Percentiles rank a stretch among this genome's conserved stretches.
Conservation (phyloP, 1,284 basidiomycete genomes). For the Fomitopsis betulina region DNA sequence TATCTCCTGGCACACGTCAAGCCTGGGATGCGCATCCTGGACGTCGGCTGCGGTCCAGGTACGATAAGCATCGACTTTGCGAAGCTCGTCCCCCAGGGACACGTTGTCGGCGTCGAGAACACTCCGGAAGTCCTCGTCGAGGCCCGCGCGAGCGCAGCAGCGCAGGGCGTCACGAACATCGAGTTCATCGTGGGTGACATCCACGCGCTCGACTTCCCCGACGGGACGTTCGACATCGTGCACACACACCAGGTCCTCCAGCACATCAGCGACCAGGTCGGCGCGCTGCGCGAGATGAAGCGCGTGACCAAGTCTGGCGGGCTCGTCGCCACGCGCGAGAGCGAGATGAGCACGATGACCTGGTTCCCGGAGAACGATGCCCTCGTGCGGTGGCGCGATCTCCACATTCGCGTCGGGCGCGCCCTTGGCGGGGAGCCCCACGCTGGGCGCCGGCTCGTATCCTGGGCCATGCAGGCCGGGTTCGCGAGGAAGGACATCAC, state of each 20-base stretch:
- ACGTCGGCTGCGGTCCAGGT: slow-evolving; percentile 43
- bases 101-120: slow-evolving; percentile 37
- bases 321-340: slow-evolving; percentile 36
- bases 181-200: slow-evolving; percentile 31
- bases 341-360: slow-evolving; percentile 24
- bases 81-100: slow-evolving; percentile 32
- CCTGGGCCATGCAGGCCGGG: slow-evolving; percentile 29
- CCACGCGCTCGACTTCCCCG: slow-evolving; percentile 28
- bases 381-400: slow-evolving; percentile 22
- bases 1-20: slow-evolving; percentile 36
- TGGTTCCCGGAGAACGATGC: slow-evolving; percentile 30
- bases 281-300: slow-evolving; percentile 37
- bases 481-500: slow-evolving; percentile 23
- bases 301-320: slow-evolving; percentile 39
- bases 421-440: slow-evolving; percentile 27
- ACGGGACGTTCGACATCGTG: slow-evolving; percentile 39
- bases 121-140: slow-evolving; percentile 24
- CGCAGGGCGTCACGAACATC: slow-evolving; percentile 28
- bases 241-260: slow-evolving; percentile 43
- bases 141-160: slow-evolving; percentile 26
- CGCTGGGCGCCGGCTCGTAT: slow-evolving; percentile 25
- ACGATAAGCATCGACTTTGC: slow-evolving; percentile 41
- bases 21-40: slow-evolving; percentile 38
- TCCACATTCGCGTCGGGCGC: slow-evolving; percentile 23
- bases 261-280: slow-evolving; percentile 36